Base-by-base conservation (phyloP, 2,329 filamentous ascomycete genomes). In the Cordyceps javanica region DNA sequence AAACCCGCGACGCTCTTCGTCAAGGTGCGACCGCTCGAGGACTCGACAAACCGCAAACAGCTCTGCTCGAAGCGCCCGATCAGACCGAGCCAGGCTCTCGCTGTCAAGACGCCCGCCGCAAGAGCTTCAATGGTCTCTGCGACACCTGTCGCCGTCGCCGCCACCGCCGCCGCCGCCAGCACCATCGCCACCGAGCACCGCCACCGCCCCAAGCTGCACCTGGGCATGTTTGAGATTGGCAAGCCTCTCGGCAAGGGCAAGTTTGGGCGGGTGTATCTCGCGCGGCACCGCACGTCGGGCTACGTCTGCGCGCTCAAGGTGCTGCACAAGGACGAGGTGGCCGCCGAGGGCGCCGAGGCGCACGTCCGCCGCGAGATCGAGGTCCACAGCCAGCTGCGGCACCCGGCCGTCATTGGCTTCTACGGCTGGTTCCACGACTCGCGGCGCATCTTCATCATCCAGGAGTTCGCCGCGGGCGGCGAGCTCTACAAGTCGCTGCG, bases 351-450 rank as follows among this genome's bases (percentile, higher is more conserved):
- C 55, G 89, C 93, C 49, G 89, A 94, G 75, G 91, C 90, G 75
- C 90, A 94, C 73, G 87, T 94, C 52, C 84, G 90, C 26, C 84
- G 90, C 67, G 90, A 95, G 72, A 92, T 94, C 60, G 90, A 94
- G 71, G 93, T 94, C 65, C 90, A 94, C 72, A 90, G 86, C 67
- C 91, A 94, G 71, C 80, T 95, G 62, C 84, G 89, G 42, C 90
- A 94, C 69, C 90, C 90, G 55, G 92, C 92, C 72, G 89, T 94
- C 66, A 78, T 94, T 58, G 83, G 89, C 62, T 78, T 95, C 30
- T 93, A 88, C 70, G 90, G 90, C 7, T 89, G 93, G 72, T 95
- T 95, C 77, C 90, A 95, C 73, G 90, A 95, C 73, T 87, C 83
- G 70, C 92, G 93, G 74, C 85, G 90, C 55, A 88, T 95, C 63